Percentiles rank a stretch among this genome's conserved stretches.
Conservation (phyloP, 2,329 filamentous ascomycete genomes). For the Xylaria sp. region DNA sequence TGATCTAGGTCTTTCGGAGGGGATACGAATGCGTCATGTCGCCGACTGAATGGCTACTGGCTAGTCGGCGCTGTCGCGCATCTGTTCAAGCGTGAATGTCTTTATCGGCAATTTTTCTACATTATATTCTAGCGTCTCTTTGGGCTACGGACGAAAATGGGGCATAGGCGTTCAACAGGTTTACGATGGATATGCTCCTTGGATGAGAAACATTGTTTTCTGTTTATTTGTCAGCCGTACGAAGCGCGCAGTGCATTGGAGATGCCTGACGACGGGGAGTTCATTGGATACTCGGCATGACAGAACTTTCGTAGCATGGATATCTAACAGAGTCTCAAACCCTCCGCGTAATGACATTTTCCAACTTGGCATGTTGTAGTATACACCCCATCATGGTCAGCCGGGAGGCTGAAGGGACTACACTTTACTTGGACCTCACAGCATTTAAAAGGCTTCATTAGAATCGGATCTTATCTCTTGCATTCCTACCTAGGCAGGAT, state of each 20-base stretch:
- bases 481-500: too few species aligned
- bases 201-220: neutral
- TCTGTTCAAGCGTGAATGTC: too few species aligned
- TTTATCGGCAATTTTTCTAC: neutral
- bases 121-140: neutral
- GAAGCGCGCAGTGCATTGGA: neutral
- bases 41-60: neutral
- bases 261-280: neutral
- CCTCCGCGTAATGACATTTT: too few species aligned
- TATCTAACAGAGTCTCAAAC: too few species aligned
- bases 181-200: neutral
- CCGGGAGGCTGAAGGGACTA: neutral
- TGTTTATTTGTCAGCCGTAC: neutral
- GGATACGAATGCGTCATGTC: neutral
- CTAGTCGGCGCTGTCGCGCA: neutral
- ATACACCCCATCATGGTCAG: too few species aligned
- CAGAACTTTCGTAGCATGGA: neutral
- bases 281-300: neutral
- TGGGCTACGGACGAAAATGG: neutral
- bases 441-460: neutral
- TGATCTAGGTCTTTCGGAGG: conserved; percentile 53
- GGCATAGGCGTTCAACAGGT: conserved; percentile 14
- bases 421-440: neutral
- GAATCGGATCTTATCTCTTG: neutral
- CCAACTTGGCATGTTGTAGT: too few species aligned